Conservation (phyloP, 495 filamentous ascomycete species). For the Acidiella bohemica region DNA sequence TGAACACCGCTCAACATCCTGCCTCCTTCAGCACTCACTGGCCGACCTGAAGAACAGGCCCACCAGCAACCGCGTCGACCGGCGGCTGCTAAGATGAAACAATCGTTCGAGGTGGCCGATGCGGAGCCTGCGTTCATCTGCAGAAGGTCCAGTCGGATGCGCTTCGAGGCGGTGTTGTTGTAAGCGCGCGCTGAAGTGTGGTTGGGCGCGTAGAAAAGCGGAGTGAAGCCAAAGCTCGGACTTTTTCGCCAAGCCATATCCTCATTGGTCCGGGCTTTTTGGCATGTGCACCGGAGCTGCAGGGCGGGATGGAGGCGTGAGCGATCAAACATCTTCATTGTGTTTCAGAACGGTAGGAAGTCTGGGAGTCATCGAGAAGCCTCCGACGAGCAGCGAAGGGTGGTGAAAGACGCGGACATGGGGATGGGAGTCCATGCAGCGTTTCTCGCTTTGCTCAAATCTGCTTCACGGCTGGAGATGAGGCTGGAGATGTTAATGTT, state of each 20-base stretch:
- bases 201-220: constrained; percentile 1
- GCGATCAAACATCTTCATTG: not conserved
- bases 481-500: not conserved
- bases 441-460: too few relatives aligned
- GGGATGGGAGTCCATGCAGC: too few relatives aligned
- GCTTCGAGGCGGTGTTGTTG: not conserved
- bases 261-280: not conserved
- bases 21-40: too few relatives aligned
- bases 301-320: not conserved
- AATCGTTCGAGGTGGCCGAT: not conserved
- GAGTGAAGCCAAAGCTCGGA: not conserved
- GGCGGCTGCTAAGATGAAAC: constrained; percentile 17
- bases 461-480: not conserved
- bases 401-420: too few relatives aligned
- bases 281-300: not conserved
- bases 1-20: constrained; percentile 9
- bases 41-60: too few relatives aligned
- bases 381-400: not conserved
- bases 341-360: not conserved
- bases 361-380: not conserved
- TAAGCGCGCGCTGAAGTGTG: not conserved
- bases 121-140: not conserved
- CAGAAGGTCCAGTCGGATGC: not conserved
- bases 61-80: constrained; percentile 6
- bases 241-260: not conserved